A percentile compares a stretch with the other conserved stretches of the same genome.
Conservation (phyloP, 768 basidiomycete genomes). For the Chalciporus sphaerocephalus region DNA sequence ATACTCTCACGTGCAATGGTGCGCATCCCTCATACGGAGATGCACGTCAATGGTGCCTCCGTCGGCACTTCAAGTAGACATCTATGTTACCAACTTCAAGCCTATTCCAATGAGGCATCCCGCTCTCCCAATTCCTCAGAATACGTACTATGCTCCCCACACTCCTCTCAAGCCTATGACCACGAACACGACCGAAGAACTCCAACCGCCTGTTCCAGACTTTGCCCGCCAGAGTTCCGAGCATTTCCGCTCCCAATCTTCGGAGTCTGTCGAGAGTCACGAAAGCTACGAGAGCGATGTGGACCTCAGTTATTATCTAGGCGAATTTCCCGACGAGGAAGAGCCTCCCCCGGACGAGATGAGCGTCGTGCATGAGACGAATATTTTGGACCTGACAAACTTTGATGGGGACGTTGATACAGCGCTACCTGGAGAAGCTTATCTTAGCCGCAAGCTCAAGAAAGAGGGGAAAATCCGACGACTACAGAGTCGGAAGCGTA, state of each 20-base stretch:
- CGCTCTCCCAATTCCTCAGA: conserved; percentile 6
- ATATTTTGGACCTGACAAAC: conserved; percentile 64
- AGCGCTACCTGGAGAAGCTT: conserved; percentile 50
- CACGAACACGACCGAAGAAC: conserved; percentile 17
- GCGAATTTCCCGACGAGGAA: conserved; percentile 27
- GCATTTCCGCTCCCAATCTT: conserved; percentile 12
- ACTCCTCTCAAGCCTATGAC: too few species aligned
- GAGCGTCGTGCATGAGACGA: conserved; percentile 40
- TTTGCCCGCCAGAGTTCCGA: conserved; percentile 15
- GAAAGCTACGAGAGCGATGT: conserved; percentile 33
- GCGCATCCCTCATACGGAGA: conserved; percentile 58
- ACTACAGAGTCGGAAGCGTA: conserved; percentile 36
- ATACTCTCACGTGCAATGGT: conserved; percentile 75
- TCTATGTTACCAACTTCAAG: conserved; percentile 66
- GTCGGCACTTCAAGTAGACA: conserved; percentile 55
- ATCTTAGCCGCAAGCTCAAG: conserved; percentile 48
- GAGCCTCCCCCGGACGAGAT: conserved; percentile 31
- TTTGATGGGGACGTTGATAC: conserved; percentile 74
- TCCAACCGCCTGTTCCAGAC: conserved; percentile 35
- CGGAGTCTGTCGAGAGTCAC: conserved; percentile 29
- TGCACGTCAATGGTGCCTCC: conserved; percentile 54
- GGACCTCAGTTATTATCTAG: conserved; percentile 42
- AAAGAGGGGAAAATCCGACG: conserved; percentile 62
- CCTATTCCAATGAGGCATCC: conserved; percentile 19
- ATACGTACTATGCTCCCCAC: conserved; percentile 12